Evolutionary conservation across 148 eudicot genomes (phyloP).

Genomic region (Camellia sinensis): DNA sequence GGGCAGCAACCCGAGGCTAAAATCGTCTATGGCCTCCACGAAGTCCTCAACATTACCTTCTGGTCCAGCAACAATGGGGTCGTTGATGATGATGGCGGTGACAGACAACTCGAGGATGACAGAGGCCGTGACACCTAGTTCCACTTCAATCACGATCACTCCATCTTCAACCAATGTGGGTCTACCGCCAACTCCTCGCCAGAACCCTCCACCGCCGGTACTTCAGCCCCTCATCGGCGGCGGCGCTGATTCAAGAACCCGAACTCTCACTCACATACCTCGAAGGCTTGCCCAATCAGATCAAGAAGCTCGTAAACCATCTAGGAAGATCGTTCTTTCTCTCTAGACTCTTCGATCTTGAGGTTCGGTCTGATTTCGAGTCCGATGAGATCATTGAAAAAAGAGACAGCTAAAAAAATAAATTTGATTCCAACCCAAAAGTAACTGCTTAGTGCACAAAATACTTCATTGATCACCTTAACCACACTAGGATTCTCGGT

Average conservation of each 20-base stretch:
- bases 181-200: slow-evolving; percentile 39
- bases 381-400: slow-evolving; percentile 58
- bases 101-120: no score
- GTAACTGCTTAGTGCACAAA: background rate
- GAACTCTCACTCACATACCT: slow-evolving; percentile 47
- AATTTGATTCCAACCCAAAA: background rate
- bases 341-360: slow-evolving; percentile 71
- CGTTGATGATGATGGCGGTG: no score
- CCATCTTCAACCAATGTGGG: slow-evolving; percentile 30
- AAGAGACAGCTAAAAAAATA: background rate
- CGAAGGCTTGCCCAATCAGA: slow-evolving; percentile 61
- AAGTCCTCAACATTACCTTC: no score
- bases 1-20: no score
- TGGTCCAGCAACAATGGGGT: no score
- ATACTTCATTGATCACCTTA: background rate
- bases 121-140: no score
- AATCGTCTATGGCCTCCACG: no score
- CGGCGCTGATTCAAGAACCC: slow-evolving; percentile 32
- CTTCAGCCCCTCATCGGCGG: slow-evolving; percentile 42
- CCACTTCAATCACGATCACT: no score
- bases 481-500: no score
- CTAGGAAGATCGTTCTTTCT: slow-evolving; percentile 56
- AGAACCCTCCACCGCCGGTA: slow-evolving; percentile 42
- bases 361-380: slow-evolving; percentile 49
- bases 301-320: slow-evolving; percentile 73